Evolutionary conservation across 179 eudicot species (phyloP).

Genomic region (Patellifolia procumbens): DNA sequence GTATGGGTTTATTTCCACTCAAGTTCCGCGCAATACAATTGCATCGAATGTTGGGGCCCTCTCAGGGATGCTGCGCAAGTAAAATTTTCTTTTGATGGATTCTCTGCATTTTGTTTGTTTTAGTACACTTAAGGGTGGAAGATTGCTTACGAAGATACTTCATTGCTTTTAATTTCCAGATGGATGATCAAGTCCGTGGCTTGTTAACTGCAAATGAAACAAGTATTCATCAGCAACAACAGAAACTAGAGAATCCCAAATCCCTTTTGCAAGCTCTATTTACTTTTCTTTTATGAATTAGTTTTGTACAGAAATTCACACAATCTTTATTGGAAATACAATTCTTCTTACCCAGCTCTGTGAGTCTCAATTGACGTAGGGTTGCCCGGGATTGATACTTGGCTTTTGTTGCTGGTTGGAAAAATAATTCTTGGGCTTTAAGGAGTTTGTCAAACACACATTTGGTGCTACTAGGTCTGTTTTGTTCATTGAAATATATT

Average conservation of each 20-base stretch:
- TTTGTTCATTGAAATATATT: conserved; percentile 30
- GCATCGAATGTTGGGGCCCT: conserved; percentile 84
- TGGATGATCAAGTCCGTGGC: conserved; percentile 37
- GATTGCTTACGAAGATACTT: background rate
- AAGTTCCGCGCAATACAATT: conserved; percentile 65
- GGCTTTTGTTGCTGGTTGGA: background rate
- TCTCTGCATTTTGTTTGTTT: background rate
- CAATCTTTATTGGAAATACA: conserved; percentile 9
- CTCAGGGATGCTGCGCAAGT: conserved; percentile 85
- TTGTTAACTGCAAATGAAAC: conserved; percentile 36
- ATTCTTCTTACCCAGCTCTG: conserved; percentile 13
- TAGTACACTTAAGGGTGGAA: background rate
- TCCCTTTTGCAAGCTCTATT: conserved; percentile 73
- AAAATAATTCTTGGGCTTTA: background rate
- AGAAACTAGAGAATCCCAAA: conserved; percentile 57
- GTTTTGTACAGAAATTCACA: conserved; percentile 33
- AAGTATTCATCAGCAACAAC: conserved; percentile 25
- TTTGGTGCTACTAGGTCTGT: conserved; percentile 19
- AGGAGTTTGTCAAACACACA: conserved; percentile 12
- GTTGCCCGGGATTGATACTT: background rate
- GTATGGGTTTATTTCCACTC: conserved; percentile 93
- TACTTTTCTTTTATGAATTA: conserved; percentile 66
- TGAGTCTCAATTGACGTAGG: conserved; percentile 3
- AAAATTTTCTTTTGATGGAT: background rate
- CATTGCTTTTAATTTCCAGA: conserved; percentile 37